Percentiles rank a stretch among this genome's conserved stretches.
Evolutionary conservation across 805 yeast genomes (phyloP).

Genomic region (Cyberlindnera mrakii): DNA sequence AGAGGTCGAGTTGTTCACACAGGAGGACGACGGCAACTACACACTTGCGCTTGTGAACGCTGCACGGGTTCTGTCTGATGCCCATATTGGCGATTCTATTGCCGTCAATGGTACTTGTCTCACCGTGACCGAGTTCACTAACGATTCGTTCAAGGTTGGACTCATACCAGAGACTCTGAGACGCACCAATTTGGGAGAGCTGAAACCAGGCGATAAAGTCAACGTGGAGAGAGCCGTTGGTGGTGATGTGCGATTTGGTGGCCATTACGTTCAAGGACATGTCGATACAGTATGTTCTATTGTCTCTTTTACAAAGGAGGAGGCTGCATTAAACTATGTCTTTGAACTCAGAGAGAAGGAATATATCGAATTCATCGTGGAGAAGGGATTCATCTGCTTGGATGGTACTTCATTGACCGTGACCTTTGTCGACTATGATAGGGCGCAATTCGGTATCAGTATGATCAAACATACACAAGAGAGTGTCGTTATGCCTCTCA

Average conservation of each 20-base stretch:
- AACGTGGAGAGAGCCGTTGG: constrained; percentile 89
- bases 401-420: constrained; percentile 94
- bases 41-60: constrained; percentile 64
- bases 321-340: constrained; percentile 70
- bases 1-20: constrained; percentile 43
- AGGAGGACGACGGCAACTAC: constrained; percentile 76
- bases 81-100: constrained; percentile 91
- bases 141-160: constrained; percentile 73
- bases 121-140: constrained; percentile 79
- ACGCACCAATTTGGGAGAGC: constrained; percentile 66
- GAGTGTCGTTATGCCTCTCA: constrained; percentile 67
- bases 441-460: constrained; percentile 67
- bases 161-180: constrained; percentile 88
- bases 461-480: constrained; percentile 88
- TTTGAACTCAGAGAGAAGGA: constrained; percentile 63
- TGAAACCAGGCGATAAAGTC: constrained; percentile 55
- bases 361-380: constrained; percentile 70
- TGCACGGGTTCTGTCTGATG: constrained; percentile 60
- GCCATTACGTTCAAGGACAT: constrained; percentile 97
- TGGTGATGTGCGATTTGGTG: constrained; percentile 83
- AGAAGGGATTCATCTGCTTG: constrained; percentile 87
- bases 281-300: constrained; percentile 56
- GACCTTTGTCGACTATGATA: constrained; percentile 61
- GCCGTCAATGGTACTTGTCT: constrained; percentile 85
- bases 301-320: constrained; percentile 44